Evolutionary conservation across 768 basidiomycete genomes (phyloP), one percentile per base, ranked within the genome.

Genomic region (Termitomyces eurrhizus): DNA sequence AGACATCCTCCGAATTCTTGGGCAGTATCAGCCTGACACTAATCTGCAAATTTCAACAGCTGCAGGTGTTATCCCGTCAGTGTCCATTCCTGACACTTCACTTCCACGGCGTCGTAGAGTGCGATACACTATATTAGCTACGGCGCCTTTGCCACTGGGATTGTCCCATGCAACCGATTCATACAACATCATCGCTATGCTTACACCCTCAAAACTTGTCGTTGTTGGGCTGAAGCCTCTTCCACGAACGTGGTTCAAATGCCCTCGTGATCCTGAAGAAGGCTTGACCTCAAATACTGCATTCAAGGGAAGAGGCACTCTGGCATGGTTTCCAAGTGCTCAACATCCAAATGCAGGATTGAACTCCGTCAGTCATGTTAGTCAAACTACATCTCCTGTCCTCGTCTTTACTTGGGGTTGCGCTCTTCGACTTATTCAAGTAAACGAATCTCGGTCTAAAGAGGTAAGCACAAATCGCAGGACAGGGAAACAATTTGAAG

Each of bases 1-100:
- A 16, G 97, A 99, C 70, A 93, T 92, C 37, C 81, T 98, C 49
- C 88, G 97, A 18, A 92, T 99, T 56, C 80, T 98, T 2, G 97
- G 97, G 1, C 92, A 89, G 67, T 96, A 98, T 68, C 90, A 92
- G 4, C 83, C 87, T 33, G 78, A 79, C 46, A 72, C 73, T 46
- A 58, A 52, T 41, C 24, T 61, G 9, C 65, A 56, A 11, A 16
- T 13, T n/a, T 26, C 56, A 24, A 14, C 44, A n/a, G 35, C 64
- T 29, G 54, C 45, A 37, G 32, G 39, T 46, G 46, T n/a, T n/a
- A n/a, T 65, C 55, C 62, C 60, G 26, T 59, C 64, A 36, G 39
- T 14, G 51, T n/a, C 58, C 46, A 53, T 64, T 50, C 63, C 53
- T 58, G 63, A 72, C 65, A 60, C 67, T 64, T 46, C 69, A 29